Evolutionary conservation across 495 filamentous ascomycete species (phyloP).

Genomic region (Ramalina intermedia): DNA sequence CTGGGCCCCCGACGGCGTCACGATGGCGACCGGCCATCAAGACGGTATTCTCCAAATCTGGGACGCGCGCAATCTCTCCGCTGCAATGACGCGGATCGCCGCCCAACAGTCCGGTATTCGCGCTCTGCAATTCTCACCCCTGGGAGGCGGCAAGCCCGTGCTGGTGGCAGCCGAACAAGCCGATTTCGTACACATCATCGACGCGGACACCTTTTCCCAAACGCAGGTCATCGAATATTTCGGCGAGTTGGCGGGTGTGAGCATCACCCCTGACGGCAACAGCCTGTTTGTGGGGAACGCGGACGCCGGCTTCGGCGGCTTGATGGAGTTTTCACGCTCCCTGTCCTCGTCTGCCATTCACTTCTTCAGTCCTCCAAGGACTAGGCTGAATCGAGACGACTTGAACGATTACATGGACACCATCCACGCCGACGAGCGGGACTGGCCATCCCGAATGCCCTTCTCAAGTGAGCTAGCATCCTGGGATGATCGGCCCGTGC

Average conservation of each 20-base stretch:
- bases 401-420: too few relatives aligned
- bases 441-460: too few relatives aligned
- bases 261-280: constrained; percentile 56
- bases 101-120: constrained; percentile 70
- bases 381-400: too few relatives aligned
- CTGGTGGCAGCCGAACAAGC: constrained; percentile 73
- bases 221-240: constrained; percentile 75
- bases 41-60: constrained; percentile 74
- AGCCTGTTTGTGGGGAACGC: constrained; percentile 60
- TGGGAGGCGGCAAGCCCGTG: constrained; percentile 57
- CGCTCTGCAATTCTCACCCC: constrained; percentile 65
- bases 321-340: constrained; percentile 52
- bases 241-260: constrained; percentile 68
- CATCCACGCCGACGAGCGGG: too few relatives aligned
- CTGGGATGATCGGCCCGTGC: too few relatives aligned
- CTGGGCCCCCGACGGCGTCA: constrained; percentile 81
- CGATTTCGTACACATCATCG: constrained; percentile 66
- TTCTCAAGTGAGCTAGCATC: too few relatives aligned
- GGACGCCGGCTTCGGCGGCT: constrained; percentile 61
- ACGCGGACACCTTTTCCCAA: constrained; percentile 49
- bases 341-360: too few relatives aligned
- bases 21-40: constrained; percentile 82
- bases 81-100: constrained; percentile 45
- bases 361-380: too few relatives aligned
- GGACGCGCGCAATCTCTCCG: constrained; percentile 65